Evolutionary conservation across 2,329 filamentous ascomycete species (phyloP).

Genomic region (Fusarium kyushuense): DNA sequence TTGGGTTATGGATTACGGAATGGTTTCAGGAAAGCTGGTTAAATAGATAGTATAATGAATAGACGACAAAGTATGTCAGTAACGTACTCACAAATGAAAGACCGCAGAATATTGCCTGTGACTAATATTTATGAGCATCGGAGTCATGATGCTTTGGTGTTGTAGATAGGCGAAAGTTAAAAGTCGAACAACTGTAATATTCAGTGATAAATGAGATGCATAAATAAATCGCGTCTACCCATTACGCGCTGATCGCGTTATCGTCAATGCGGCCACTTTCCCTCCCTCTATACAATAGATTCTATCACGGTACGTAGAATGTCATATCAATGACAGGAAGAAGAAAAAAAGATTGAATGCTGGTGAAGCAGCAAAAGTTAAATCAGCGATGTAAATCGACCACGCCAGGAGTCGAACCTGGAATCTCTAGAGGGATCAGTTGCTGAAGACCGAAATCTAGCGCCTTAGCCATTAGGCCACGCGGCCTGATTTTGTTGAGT

Average conservation of each 20-base stretch:
- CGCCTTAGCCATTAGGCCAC: conserved; percentile 18
- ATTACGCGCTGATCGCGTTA: neutral
- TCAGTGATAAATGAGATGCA: neutral
- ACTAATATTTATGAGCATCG: too few species aligned
- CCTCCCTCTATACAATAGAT: neutral
- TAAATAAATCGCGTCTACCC: neutral
- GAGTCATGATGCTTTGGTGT: too few species aligned
- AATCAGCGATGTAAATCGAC: neutral
- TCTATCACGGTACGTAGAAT: neutral
- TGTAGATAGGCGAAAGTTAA: too few species aligned
- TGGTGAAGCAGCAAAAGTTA: neutral
- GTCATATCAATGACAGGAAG: neutral
- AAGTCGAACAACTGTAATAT: too few species aligned
- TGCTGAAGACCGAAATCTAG: conserved; percentile 8
- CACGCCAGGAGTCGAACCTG: conserved; percentile 13
- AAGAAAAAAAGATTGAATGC: neutral
- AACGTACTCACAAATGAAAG: neutral
- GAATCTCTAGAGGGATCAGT: conserved; percentile 11
- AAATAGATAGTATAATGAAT: neutral
- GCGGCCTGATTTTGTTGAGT: conserved; percentile 9
- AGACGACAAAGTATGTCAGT: neutral
- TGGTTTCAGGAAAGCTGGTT: neutral
- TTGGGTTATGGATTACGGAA: neutral
- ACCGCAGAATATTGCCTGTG: neutral
- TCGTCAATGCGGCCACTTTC: neutral